These are phyloP conservation scores for Ophioceras dolichostomum DNA, from an alignment of 2,329 filamentous ascomycete species.

Conservation along the genomic window DNA sequence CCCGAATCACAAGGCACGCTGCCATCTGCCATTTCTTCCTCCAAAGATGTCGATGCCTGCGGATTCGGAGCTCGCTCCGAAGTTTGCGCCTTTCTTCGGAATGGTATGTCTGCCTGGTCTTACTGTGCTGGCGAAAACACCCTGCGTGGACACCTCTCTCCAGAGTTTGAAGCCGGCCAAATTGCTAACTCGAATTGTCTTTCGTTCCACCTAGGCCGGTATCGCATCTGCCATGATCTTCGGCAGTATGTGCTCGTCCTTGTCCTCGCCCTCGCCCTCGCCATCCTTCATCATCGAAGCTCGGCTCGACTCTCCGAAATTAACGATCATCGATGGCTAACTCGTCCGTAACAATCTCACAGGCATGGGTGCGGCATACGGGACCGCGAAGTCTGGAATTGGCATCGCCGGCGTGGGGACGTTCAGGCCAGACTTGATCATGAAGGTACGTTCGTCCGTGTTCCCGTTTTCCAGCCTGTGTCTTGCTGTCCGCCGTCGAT, in stretches of 20 bases:
- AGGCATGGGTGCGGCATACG: constrained; percentile 68
- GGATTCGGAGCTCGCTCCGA: constrained; percentile 53
- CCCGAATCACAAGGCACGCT: too few relatives aligned
- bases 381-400: constrained; percentile 79
- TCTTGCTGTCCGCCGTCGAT: too few relatives aligned
- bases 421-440: constrained; percentile 76
- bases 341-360: constrained; percentile 5
- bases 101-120: constrained; percentile 49
- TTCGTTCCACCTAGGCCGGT: constrained; percentile 51
- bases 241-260: constrained; percentile 48
- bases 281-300: constrained; percentile 10
- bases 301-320: too few relatives aligned
- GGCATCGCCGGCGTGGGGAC: constrained; percentile 78
- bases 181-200: too few relatives aligned
- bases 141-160: too few relatives aligned
- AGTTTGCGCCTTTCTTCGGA: constrained; percentile 80
- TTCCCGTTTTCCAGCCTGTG: too few relatives aligned
- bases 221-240: constrained; percentile 77
- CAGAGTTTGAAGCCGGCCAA: too few relatives aligned
- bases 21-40: too few relatives aligned
- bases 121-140: too few relatives aligned
- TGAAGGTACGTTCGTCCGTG: constrained; percentile 76
- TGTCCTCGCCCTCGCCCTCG: constrained; percentile 7
- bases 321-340: constrained; percentile 11
- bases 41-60: too few relatives aligned